Evolutionary conservation across 2,329 filamentous ascomycete species (phyloP).

Genomic region (Phialocephala sp.): DNA sequence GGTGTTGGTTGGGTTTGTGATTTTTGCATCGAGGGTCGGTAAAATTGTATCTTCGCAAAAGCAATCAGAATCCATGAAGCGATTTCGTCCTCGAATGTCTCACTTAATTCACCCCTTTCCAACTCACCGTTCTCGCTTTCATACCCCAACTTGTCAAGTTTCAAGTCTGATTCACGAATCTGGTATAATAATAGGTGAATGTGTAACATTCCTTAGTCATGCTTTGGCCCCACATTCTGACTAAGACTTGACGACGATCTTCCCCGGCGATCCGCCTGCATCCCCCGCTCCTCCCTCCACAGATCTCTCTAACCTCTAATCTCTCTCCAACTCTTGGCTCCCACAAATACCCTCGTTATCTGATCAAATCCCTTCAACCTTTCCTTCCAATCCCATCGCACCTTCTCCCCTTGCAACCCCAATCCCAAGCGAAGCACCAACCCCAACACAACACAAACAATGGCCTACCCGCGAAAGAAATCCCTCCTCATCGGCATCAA

Average conservation of each 20-base stretch:
- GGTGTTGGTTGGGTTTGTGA: background rate
- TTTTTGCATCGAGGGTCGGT: no score
- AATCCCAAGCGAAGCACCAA: no score
- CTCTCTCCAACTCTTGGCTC: background rate
- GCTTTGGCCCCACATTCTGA: constrained; percentile 1
- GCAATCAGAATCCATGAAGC: background rate
- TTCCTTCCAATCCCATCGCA: background rate
- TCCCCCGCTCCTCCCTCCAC: background rate
- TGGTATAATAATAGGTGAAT: no score
- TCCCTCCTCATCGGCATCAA: constrained; percentile 10
- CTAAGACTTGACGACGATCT: constrained; percentile 4
- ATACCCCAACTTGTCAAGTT: background rate
- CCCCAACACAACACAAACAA: background rate
- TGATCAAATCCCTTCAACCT: background rate
- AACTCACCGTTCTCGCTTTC: background rate
- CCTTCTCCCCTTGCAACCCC: no score
- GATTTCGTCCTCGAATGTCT: background rate
- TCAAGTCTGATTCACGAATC: background rate
- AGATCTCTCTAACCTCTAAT: background rate
- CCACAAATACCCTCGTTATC: background rate
- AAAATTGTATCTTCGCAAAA: background rate
- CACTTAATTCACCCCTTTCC: background rate
- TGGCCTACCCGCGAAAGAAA: background rate
- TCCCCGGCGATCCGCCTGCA: background rate
- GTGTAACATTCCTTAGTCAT: background rate